Conservation (phyloP, 148 eudicot species). For the Persicaria tinctoria region DNA sequence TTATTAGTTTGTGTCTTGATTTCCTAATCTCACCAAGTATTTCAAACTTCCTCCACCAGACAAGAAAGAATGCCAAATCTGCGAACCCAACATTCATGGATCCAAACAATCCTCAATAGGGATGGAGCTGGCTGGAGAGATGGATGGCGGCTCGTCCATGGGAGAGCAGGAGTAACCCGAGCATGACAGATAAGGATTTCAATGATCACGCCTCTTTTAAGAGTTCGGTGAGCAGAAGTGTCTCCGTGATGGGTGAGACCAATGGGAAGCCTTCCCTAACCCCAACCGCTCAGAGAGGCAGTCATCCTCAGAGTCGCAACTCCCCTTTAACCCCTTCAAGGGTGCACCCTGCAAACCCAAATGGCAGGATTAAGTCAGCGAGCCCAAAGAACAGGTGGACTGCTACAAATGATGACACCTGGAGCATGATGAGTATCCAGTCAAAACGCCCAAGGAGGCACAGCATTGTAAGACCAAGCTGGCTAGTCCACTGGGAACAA, state of each 20-base stretch:
- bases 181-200: slow-evolving; percentile 28
- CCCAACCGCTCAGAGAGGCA: slow-evolving; percentile 27
- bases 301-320: slow-evolving; percentile 45
- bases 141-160: slow-evolving; percentile 96
- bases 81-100: slow-evolving; percentile 67
- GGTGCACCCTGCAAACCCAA: slow-evolving; percentile 19
- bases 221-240: slow-evolving; percentile 27
- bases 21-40: background rate
- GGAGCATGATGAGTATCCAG: slow-evolving; percentile 40
- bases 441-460: slow-evolving; percentile 60
- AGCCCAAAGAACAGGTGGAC: slow-evolving; percentile 31
- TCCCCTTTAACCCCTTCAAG: slow-evolving; percentile 42
- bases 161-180: slow-evolving; percentile 41
- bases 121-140: slow-evolving; percentile 96
- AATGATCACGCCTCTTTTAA: slow-evolving; percentile 40
- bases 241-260: slow-evolving; percentile 35
- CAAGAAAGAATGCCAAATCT: slow-evolving; percentile 50
- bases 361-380: slow-evolving; percentile 29
- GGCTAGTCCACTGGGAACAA: slow-evolving; percentile 17
- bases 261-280: slow-evolving; percentile 30
- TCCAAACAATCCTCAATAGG: slow-evolving; percentile 85
- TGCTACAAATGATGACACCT: slow-evolving; percentile 37
- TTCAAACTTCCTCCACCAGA: slow-evolving; percentile 31
- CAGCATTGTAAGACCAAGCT: slow-evolving; percentile 53
- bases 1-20: too few relatives aligned